Percentiles rank a stretch among this genome's conserved stretches.
phyloP scores from a whole-genome alignment of 345 rosid species.

The Eucalyptus tenuipes region DNA sequence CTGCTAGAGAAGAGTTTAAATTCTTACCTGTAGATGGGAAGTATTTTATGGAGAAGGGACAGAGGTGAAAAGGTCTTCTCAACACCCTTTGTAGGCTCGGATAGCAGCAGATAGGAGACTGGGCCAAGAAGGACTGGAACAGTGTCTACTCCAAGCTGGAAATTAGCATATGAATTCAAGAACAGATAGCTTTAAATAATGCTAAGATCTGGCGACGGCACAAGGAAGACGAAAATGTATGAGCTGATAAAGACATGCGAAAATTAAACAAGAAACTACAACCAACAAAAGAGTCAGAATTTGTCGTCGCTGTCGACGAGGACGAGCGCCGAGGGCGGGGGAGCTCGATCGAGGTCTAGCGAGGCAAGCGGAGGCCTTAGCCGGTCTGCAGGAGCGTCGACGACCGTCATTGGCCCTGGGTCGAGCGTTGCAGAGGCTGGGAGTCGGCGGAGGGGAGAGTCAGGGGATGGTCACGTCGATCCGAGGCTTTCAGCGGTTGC shows the following conservation, averaged over 20 bases:
- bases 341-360: not conserved
- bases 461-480: not conserved
- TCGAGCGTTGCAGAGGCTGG: not conserved
- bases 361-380: not conserved
- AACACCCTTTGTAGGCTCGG: constrained; percentile 85
- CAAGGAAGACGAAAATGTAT: not conserved
- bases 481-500: not conserved
- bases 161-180: not conserved
- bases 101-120: constrained; percentile 71
- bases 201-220: too few relatives aligned
- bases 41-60: constrained; percentile 51
- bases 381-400: not conserved
- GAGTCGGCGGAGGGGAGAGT: not conserved
- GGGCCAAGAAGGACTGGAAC: constrained; percentile 87
- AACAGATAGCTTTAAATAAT: not conserved
- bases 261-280: not conserved
- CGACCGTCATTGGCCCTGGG: not conserved
- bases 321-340: not conserved
- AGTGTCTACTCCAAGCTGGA: constrained; percentile 74
- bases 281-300: not conserved
- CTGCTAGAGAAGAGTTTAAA: not conserved
- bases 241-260: not conserved
- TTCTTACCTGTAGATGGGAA: constrained; percentile 73
- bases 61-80: constrained; percentile 65
- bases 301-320: not conserved